Conservation (phyloP, 495 filamentous ascomycete genomes). For the Penicillium dipodomyicola region DNA sequence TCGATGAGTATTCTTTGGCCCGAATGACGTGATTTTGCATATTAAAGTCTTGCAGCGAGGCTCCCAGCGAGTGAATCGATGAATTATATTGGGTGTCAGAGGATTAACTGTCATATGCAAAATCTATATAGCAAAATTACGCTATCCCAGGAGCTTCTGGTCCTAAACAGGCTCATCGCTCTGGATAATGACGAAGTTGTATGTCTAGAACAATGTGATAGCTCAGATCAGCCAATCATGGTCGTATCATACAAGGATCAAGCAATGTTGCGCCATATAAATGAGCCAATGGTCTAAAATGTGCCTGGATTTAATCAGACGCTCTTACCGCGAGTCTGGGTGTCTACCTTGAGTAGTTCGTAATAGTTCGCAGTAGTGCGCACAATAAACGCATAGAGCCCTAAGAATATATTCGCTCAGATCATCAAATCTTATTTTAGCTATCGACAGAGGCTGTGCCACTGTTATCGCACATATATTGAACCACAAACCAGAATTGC, state of each 20-base stretch:
- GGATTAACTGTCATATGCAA: not conserved
- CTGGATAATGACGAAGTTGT: not conserved
- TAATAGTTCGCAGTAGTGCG: not conserved
- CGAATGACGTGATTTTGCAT: conserved; percentile 21
- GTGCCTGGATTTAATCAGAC: not conserved
- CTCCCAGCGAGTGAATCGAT: not conserved
- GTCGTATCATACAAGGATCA: not conserved
- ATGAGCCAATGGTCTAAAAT: not conserved
- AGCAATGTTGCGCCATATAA: not conserved
- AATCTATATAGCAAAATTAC: not conserved
- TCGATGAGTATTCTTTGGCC: conserved; percentile 15
- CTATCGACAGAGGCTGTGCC: no score
- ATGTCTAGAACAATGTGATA: not conserved
- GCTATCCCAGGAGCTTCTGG: not conserved
- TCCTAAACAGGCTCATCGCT: not conserved
- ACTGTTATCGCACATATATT: no score
- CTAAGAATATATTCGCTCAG: not conserved
- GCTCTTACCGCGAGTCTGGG: not conserved
- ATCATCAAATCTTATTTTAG: no score
- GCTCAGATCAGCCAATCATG: not conserved
- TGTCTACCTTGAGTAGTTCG: not conserved
- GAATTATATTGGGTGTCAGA: not conserved
- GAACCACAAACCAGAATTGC: no score
- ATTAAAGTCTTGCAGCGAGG: not conserved
- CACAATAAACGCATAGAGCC: not conserved